A percentile compares a stretch with the other conserved stretches of the same genome.
phyloP scores from a whole-genome alignment of 2,329 filamentous ascomycete species.

The Dactylonectria macrodidyma region DNA sequence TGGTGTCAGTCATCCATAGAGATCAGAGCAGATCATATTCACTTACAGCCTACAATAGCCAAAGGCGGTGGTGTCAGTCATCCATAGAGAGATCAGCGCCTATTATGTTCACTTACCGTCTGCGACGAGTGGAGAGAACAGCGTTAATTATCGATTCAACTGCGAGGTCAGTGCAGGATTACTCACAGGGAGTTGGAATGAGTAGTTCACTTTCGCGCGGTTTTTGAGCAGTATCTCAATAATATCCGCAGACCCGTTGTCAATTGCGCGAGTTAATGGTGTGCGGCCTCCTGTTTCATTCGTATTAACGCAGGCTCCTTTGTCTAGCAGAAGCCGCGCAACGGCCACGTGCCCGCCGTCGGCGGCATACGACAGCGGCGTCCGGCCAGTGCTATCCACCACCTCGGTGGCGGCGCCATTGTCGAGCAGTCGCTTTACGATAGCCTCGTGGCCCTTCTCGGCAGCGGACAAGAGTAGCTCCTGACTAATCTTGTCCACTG shows the following conservation, averaged over 20 bases:
- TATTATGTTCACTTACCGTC: background rate
- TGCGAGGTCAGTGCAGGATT: background rate
- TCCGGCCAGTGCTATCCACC: no score
- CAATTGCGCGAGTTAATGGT: background rate
- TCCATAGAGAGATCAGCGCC: background rate
- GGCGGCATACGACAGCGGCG: no score
- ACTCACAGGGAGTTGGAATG: background rate
- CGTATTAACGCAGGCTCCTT: background rate
- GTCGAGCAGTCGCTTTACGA: no score
- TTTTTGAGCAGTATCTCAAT: conserved; percentile 1
- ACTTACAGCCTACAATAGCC: background rate
- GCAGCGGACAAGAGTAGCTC: no score
- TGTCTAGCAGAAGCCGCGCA: no score
- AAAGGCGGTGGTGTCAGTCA: background rate
- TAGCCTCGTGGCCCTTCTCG: no score
- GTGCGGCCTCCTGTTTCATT: background rate
- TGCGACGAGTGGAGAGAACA: background rate
- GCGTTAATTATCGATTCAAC: background rate
- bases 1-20: no score
- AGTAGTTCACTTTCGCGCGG: background rate
- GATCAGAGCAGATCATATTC: no score
- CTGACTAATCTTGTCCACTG: no score
- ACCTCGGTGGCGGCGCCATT: no score
- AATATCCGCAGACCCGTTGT: background rate
- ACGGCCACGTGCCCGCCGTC: no score